These are phyloP conservation scores for Sporothrix luriei DNA, from an alignment of 2,329 filamentous ascomycete genomes.

Conservation along the genomic window DNA sequence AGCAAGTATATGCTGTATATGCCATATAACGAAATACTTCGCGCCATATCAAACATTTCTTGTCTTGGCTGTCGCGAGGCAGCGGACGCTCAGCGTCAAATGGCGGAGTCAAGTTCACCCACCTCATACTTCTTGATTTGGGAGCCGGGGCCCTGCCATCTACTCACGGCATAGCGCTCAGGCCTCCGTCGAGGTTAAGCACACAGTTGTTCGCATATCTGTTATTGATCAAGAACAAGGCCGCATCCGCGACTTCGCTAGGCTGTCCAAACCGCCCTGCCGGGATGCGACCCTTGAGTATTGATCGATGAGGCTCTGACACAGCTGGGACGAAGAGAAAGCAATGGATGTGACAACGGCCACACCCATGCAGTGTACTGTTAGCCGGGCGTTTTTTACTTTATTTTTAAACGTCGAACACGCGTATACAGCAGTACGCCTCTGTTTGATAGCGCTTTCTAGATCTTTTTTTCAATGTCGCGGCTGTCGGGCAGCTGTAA, in stretches of 20 bases:
- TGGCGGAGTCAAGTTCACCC: conserved; percentile 42
- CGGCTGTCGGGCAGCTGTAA: conserved; percentile 1
- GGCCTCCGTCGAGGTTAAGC: conserved; percentile 80
- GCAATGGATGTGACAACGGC: conserved; percentile 4
- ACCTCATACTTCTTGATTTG: neutral
- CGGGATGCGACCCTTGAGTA: conserved; percentile 56
- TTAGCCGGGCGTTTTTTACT: conserved; percentile 17
- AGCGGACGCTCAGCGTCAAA: neutral
- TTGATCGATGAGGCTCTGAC: conserved; percentile 1
- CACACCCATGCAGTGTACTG: conserved; percentile 23
- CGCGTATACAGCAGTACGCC: neutral
- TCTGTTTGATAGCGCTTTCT: conserved; percentile 7
- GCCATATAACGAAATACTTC: neutral
- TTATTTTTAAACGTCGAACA: conserved; percentile 1
- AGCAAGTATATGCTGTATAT: conserved; percentile 1
- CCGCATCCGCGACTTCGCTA: conserved; percentile 79
- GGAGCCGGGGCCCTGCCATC: neutral
- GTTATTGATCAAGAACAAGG: conserved; percentile 74
- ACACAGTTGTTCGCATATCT: conserved; percentile 85
- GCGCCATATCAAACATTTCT: neutral
- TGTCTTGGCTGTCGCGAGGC: neutral
- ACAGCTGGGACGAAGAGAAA: conserved; percentile 20
- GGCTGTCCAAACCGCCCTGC: conserved; percentile 65
- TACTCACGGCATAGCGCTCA: conserved; percentile 64
- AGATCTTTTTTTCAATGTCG: neutral